These are phyloP conservation scores for Panaeolus papilionaceus DNA, from an alignment of 768 basidiomycete genomes.

Conservation along the genomic window DNA sequence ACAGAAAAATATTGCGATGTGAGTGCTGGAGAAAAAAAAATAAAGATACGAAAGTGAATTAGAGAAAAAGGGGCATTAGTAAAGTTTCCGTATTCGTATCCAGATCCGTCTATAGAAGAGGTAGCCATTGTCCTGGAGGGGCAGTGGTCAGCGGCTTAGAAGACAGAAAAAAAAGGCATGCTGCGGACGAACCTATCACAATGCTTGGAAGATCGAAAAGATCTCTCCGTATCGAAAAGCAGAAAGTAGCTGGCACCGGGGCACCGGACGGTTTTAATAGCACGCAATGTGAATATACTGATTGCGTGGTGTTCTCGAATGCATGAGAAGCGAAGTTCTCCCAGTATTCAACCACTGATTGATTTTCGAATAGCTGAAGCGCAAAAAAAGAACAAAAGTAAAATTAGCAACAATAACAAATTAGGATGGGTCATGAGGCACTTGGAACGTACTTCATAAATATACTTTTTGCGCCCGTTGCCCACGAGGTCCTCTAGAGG, in stretches of 20 bases:
- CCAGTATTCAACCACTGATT: conserved; percentile 95
- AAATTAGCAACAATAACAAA: conserved; percentile 14
- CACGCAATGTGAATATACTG: conserved; percentile 92
- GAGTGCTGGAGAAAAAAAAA: conserved; percentile 16
- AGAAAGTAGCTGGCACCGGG: conserved; percentile 91
- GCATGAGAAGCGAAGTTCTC: conserved; percentile 97
- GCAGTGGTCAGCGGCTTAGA: conserved; percentile 13
- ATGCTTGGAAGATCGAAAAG: conserved; percentile 90
- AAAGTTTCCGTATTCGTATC: conserved; percentile 16
- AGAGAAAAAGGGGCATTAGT: conserved; percentile 24
- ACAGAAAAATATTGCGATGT: conserved; percentile 17
- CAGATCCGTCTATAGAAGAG: conserved; percentile 58
- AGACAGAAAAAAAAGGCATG: conserved; percentile 12
- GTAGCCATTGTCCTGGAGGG: conserved; percentile 82
- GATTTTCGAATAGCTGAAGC: conserved; percentile 87
- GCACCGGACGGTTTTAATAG: conserved; percentile 84
- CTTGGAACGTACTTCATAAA: conserved; percentile 61
- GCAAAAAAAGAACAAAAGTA: conserved; percentile 2
- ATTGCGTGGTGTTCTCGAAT: conserved; percentile 96
- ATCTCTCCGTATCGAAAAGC: conserved; percentile 94
- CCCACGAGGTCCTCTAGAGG: conserved; percentile 76
- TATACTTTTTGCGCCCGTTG: conserved; percentile 58
- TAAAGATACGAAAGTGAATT: conserved; percentile 29
- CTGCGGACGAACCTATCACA: conserved; percentile 72
- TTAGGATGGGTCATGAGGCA: conserved; percentile 13